Evolutionary conservation across 192 early-diverging fungal species (phyloP), one percentile per base, ranked within the genome.

Genomic region (Coemansia sp.): DNA sequence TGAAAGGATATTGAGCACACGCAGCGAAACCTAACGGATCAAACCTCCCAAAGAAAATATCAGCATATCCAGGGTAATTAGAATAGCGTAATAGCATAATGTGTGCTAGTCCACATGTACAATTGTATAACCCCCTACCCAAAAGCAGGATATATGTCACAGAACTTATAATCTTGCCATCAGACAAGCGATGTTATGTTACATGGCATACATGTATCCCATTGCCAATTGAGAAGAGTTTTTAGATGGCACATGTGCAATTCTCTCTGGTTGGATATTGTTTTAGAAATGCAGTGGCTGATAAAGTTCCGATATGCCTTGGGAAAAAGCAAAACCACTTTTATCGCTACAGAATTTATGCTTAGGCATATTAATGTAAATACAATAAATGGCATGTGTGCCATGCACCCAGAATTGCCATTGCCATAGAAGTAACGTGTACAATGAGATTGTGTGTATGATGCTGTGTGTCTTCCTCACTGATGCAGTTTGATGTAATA

Each of bases 1-100:
- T 18, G 92, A 87, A 41, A 97, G 61, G 43, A 89, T 84, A 66
- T 91, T 95, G 47, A 97, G 85, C 49, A 95, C 83, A 60, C 86
- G 84, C 67, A 89, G 68, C 15, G 87, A 87, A 42, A 88, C 78
- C 78, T 81, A 81, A 32, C 32, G 4, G 32, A 32, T 4, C 32
- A 32, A 32, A 32, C 32, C 8, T 16, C n/a, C 37, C 9, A 52
- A 64, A 41, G 16, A 64, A 42, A 47, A 63, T 54, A 54, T 19
- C 6, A 54, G 8, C 51, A 2, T 7, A 54, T 26, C 4, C 21
- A 26, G 22, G 12, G 22, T 8, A 22, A 26, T 54, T 32, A 9
- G 43, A 48, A 22, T 48, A 21, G 39, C 16, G 41, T 32, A 46
- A 43, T 32, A 10, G 75, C 61, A 84, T 83, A 41, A 69, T 74